Evolutionary conservation across 345 rosid genomes (phyloP).

Genomic region (Ceriops zippeliana): DNA sequence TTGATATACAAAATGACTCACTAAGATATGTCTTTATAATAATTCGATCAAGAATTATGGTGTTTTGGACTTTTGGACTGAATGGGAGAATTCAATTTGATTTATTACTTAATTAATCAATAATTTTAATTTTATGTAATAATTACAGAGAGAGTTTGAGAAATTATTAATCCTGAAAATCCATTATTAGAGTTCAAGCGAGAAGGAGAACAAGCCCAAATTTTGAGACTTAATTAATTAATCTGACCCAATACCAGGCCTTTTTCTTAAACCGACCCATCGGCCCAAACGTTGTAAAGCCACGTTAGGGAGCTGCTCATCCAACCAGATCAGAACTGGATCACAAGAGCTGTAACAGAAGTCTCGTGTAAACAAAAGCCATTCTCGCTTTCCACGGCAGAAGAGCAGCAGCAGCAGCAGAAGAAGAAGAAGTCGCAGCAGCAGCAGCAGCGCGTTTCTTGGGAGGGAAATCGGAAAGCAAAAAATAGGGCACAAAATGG

Average conservation of each 20-base stretch:
- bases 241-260: too few species aligned
- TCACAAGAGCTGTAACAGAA: too few species aligned
- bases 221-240: too few species aligned
- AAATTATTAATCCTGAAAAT: background rate
- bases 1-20: background rate
- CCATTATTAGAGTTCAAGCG: background rate
- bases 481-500: constrained; percentile 6
- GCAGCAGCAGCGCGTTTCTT: background rate
- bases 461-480: background rate
- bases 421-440: too few species aligned
- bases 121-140: background rate
- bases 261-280: too few species aligned
- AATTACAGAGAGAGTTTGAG: background rate
- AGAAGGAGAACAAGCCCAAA: too few species aligned
- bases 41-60: background rate
- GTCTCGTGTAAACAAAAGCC: too few species aligned
- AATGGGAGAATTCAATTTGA: background rate
- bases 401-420: background rate
- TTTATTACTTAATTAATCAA: background rate
- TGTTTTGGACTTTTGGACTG: background rate
- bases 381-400: too few species aligned
- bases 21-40: background rate
- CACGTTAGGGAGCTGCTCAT: too few species aligned
- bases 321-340: too few species aligned
- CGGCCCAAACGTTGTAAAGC: too few species aligned